Conservation (phyloP, 2,329 filamentous ascomycete species). For the Verticillium zaregamsianum region DNA sequence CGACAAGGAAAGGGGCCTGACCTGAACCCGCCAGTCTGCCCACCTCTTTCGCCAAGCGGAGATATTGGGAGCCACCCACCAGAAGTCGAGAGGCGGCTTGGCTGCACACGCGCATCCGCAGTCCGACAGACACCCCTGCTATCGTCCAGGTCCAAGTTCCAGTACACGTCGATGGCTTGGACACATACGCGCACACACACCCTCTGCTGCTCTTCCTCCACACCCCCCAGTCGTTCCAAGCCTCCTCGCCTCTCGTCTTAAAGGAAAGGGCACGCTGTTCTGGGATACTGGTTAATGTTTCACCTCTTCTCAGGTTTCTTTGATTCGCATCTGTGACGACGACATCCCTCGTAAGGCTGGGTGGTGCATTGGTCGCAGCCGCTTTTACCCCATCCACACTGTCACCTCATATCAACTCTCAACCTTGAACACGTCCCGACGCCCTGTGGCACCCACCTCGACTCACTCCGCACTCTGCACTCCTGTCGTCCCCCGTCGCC, state of each 20-base stretch:
- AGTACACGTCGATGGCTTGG: not conserved
- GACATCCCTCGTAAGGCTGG: not conserved
- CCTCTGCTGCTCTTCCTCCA: conserved; percentile 9
- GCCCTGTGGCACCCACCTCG: not conserved
- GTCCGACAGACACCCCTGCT: not conserved
- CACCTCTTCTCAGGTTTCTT: not conserved
- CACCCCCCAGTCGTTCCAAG: conserved; percentile 5
- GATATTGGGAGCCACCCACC: not conserved
- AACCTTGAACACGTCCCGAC: not conserved
- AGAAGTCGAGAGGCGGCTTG: not conserved
- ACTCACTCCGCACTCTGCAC: not conserved
- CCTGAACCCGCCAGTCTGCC: not conserved
- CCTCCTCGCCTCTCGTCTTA: not conserved
- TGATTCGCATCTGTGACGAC: not conserved
- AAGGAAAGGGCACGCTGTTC: not conserved
- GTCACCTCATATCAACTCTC: not conserved
- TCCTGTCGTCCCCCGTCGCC: not conserved
- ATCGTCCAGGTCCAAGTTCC: not conserved
- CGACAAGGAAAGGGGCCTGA: not conserved
- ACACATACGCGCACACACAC: not conserved
- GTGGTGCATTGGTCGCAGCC: not conserved
- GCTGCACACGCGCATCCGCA: not conserved
- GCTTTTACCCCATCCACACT: not conserved
- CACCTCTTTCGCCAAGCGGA: not conserved
- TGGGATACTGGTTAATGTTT: not conserved